Evolutionary conservation across 768 basidiomycete species (phyloP), one percentile per base, ranked within the genome.

Genomic region (Agrocybe praecox): DNA sequence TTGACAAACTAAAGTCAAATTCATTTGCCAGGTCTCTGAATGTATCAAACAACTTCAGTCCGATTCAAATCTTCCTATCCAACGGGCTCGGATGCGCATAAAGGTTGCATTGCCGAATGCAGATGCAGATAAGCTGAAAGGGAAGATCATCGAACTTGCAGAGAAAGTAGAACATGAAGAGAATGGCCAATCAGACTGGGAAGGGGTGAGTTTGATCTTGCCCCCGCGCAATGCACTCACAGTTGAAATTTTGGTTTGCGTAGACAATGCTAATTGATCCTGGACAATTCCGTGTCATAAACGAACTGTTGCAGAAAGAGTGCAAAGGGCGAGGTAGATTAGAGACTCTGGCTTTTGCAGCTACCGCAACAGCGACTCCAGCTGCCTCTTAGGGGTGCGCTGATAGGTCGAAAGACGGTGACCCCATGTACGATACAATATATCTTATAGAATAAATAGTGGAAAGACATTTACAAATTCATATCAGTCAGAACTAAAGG

Each of bases 261-360:
- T 64, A 98, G 96, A 84, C 89, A 46, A 81, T 96, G 76, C 80
- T 96, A 53, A 98, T 98, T 58, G 95, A 98, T 68, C 96, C 97
- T 5, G 85, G 90, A 42, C 88, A 92, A 63, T 96, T 97, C 82
- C 86, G 92, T 33, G 80, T 89, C 18, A 82, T 99, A 62, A 92
- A 89, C 64, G 96, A 98, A 58, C 72, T 98, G 42, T 73, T 98
- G 57, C 92, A 95, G 69, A 92, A 90, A 68, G 92, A 98, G 68
- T 89, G 89, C 67, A 96, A 96, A 71, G 93, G 93, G 17, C 83
- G 84, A 61, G 92, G 94, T 1, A 80, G 90, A 50, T 76, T 98
- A 40, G 96, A 98, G 72, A 96, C 94, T 0, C 68, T 93, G 64
- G 78, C 85, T 12, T 86, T 90, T 58, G 80, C 89, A 43, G 88